These are phyloP conservation scores for Deinandra increscens DNA, from an alignment of 129 eudicot species.

Conservation along the genomic window DNA sequence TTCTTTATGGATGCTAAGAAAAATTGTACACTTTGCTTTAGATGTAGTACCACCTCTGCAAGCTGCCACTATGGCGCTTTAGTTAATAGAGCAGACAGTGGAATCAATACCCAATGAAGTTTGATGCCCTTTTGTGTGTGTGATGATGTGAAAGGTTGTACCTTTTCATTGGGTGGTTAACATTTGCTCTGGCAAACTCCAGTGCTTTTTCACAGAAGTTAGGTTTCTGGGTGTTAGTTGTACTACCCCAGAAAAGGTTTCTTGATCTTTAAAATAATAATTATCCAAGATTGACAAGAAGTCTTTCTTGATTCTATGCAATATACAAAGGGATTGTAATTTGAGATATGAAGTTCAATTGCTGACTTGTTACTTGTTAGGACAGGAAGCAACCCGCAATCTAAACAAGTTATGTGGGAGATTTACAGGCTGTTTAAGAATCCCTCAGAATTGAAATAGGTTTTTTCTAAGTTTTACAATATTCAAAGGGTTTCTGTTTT, in stretches of 20 bases:
- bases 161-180: not conserved
- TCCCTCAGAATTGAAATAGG: not conserved
- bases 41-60: conserved; percentile 7
- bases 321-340: not conserved
- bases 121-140: not conserved
- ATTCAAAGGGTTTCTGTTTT: not conserved
- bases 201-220: not conserved
- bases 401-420: not conserved
- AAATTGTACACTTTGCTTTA: conserved; percentile 23
- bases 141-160: not conserved
- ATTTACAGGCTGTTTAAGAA: not conserved
- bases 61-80: not conserved
- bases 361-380: not conserved
- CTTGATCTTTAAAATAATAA: not conserved
- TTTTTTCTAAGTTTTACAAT: not conserved
- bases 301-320: not conserved
- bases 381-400: not conserved
- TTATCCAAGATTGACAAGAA: not conserved
- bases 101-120: not conserved
- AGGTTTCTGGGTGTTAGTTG: not conserved
- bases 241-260: conserved; percentile 16
- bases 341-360: not conserved
- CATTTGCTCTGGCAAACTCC: not conserved
- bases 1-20: not conserved
- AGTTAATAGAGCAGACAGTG: not conserved